phyloP scores from a whole-genome alignment of 805 yeast species.

The Metschnikowia arizonensis region DNA sequence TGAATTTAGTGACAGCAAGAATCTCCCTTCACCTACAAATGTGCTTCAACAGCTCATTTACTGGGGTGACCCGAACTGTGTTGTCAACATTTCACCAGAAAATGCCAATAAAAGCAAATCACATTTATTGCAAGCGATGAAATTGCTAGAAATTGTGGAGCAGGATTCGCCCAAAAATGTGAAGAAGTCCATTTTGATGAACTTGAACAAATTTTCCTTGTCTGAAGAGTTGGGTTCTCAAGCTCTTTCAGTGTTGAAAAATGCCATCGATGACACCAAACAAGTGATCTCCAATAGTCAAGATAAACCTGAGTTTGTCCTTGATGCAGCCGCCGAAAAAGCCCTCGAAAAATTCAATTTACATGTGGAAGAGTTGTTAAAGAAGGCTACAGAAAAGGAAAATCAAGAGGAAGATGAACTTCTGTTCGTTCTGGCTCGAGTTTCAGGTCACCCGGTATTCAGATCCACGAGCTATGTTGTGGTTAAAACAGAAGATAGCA shows the following conservation, averaged over 20 bases:
- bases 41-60: constrained; percentile 68
- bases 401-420: constrained; percentile 6
- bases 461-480: background rate
- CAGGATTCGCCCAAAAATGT: constrained; percentile 48
- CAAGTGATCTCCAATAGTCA: constrained; percentile 22
- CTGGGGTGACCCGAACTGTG: constrained; percentile 80
- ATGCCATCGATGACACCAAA: constrained; percentile 33
- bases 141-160: constrained; percentile 49
- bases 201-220: constrained; percentile 45
- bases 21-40: constrained; percentile 41
- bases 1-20: constrained; percentile 32
- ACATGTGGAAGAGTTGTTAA: constrained; percentile 22
- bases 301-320: constrained; percentile 26
- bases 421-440: constrained; percentile 4
- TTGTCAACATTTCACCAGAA: constrained; percentile 47
- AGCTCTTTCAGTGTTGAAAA: constrained; percentile 30
- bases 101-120: constrained; percentile 41
- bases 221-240: constrained; percentile 27
- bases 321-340: constrained; percentile 30
- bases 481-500: background rate
- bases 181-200: constrained; percentile 50
- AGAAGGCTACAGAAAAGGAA: constrained; percentile 24
- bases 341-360: constrained; percentile 31
- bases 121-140: constrained; percentile 55
- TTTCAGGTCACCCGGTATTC: background rate